Conservation (phyloP, 164 flowering plant genomes). For the Magnolia changhungtana region DNA sequence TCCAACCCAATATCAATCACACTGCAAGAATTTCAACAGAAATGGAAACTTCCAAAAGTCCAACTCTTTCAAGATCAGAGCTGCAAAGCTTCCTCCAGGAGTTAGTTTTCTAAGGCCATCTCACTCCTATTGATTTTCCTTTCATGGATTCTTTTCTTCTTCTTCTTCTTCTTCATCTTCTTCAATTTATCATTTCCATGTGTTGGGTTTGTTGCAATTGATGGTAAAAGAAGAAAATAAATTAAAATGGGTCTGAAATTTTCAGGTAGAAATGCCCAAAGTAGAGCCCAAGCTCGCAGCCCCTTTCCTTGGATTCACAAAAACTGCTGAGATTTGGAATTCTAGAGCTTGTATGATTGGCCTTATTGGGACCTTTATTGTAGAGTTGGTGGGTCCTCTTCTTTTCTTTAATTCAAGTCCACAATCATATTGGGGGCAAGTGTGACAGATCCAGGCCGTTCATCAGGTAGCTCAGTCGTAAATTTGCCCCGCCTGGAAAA, state of each 20-base stretch:
- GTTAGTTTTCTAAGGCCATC: conserved; percentile 24
- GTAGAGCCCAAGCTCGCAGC: conserved; percentile 64
- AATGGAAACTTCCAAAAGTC: conserved; percentile 10
- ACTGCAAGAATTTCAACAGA: conserved; percentile 5
- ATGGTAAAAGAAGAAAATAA: neutral
- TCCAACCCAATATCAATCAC: conserved; percentile 4
- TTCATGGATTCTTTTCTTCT: neutral
- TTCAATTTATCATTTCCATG: neutral
- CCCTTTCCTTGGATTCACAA: conserved; percentile 82
- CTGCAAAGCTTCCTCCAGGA: conserved; percentile 73
- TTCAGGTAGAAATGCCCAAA: conserved; percentile 74
- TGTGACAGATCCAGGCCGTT: too few species aligned
- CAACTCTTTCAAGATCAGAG: conserved; percentile 40
- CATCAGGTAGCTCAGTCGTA: too few species aligned
- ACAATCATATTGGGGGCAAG: neutral
- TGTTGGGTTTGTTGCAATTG: neutral
- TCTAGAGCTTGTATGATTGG: conserved; percentile 97
- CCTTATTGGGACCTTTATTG: conserved; percentile 78
- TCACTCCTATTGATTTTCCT: neutral
- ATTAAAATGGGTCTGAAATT: neutral
- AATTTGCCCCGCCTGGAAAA: neutral
- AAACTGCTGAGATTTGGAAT: conserved; percentile 85
- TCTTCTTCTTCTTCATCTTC: too few species aligned
- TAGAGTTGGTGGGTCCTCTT: conserved; percentile 57
- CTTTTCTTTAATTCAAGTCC: neutral